phyloP scores from a whole-genome alignment of 2,329 filamentous ascomycete species.

The Periconia sp. region DNA sequence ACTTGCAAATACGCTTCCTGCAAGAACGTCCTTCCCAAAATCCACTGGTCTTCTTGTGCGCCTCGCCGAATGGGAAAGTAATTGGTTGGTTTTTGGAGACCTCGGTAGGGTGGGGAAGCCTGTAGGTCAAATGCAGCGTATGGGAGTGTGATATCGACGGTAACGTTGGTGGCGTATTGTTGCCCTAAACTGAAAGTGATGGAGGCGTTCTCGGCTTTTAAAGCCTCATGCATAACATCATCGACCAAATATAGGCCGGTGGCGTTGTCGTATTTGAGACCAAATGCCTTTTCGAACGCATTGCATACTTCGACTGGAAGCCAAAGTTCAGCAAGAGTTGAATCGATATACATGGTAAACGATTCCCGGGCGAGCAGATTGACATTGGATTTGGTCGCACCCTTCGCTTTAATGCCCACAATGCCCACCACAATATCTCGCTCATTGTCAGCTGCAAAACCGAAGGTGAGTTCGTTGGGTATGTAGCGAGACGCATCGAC shows the following conservation, averaged over 20 bases:
- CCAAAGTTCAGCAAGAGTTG: conserved; percentile 53
- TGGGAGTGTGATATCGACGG: conserved; percentile 50
- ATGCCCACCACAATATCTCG: conserved; percentile 63
- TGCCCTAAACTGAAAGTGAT: conserved; percentile 49
- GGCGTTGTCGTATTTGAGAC: conserved; percentile 65
- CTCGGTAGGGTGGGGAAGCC: conserved; percentile 53
- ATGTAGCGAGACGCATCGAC: conserved; percentile 67
- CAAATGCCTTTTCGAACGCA: conserved; percentile 64
- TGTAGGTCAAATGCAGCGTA: conserved; percentile 54
- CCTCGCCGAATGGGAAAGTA: conserved; percentile 69
- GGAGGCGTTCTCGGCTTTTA: conserved; percentile 48
- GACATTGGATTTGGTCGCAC: conserved; percentile 33
- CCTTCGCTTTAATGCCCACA: conserved; percentile 41
- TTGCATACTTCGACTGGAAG: conserved; percentile 59
- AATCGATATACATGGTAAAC: conserved; percentile 51
- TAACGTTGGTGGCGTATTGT: conserved; percentile 33
- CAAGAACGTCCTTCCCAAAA: conserved; percentile 68
- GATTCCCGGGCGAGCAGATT: conserved; percentile 38
- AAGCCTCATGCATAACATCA: conserved; percentile 55
- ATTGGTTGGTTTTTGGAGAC: conserved; percentile 60
- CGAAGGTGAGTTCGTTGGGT: conserved; percentile 63
- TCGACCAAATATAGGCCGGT: conserved; percentile 67
- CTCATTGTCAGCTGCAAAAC: conserved; percentile 57
- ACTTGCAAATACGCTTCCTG: conserved; percentile 64
- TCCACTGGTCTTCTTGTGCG: conserved; percentile 56